Conservation (phyloP, 1,284 basidiomycete genomes). For the Tilletiopsis washingtonensis region DNA sequence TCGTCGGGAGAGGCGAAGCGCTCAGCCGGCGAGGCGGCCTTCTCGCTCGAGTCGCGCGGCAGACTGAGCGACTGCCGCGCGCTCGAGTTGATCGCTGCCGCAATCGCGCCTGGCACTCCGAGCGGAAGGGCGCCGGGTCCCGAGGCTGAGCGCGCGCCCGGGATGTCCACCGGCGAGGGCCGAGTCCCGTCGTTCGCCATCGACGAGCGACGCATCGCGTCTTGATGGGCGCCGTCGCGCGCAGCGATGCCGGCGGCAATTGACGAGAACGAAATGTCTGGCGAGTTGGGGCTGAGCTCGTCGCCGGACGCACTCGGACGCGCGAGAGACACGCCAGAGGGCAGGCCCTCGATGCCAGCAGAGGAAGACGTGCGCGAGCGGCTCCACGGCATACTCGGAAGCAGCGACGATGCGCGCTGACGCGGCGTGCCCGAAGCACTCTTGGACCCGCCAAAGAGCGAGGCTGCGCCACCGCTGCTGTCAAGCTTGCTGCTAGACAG, state of each 20-base stretch:
- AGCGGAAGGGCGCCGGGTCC: background rate
- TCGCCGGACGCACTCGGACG: too few relatives aligned
- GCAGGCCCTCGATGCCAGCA: slow-evolving; percentile 13
- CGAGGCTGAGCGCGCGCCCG: background rate
- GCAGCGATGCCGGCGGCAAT: slow-evolving; percentile 2
- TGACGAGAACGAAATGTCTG: slow-evolving; percentile 2
- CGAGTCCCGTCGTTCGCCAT: background rate
- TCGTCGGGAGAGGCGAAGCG: slow-evolving; percentile 20
- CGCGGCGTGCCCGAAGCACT: slow-evolving; percentile 5
- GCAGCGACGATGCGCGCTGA: slow-evolving; percentile 29
- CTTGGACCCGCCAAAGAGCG: slow-evolving; percentile 20
- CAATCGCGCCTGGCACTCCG: background rate
- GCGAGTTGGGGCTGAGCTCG: slow-evolving; percentile 10
- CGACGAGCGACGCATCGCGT: slow-evolving; percentile 7
- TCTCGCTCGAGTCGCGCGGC: background rate
- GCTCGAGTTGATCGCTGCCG: background rate
- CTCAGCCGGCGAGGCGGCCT: slow-evolving; percentile 1
- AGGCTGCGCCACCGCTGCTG: slow-evolving; percentile 27
- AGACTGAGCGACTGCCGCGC: background rate
- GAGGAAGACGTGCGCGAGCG: slow-evolving; percentile 16
- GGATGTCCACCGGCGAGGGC: background rate
- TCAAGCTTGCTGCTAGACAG: too few relatives aligned
- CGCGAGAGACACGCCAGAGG: slow-evolving; percentile 11
- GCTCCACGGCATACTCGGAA: slow-evolving; percentile 24
- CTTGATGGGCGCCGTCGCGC: background rate